Base-by-base conservation (phyloP, 179 eudicot genomes). In the Beta lomatogona region DNA sequence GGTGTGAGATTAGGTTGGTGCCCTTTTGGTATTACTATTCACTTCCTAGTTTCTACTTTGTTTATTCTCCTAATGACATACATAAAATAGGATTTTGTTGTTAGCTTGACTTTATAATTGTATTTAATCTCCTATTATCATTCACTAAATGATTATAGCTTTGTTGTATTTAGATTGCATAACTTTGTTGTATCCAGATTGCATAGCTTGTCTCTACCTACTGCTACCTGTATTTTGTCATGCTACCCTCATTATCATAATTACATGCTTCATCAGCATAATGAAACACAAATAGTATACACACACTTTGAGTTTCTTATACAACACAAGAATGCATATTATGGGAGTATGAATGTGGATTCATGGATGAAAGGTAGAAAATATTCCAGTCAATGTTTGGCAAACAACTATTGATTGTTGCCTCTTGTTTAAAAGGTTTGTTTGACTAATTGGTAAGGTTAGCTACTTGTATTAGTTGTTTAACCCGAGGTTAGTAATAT, bases 61-160 rank as follows among this genome's bases (percentile, higher is more conserved):
- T 22, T 67, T 75, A 45, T 68, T 75, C 66, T 80, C 73, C n/a
- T 16, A 63, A 70, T 74, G 13, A 22, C 77, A 44, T 72, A 78
- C 79, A 79, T 77, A 79, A 66, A 54, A 21, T 54, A 78, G 54
- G 70, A 58, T 57, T 74, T 68, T 73, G 79, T 70, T 67, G 22
- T 53, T 57, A 82, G 67, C 54, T 57, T 79, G 74, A 64, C 78
- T 76, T 41, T 25, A 60, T 82, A 73, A 65, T 73, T 82, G 36
- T 64, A 83, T 67, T 55, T 66, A 52, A 6, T 48, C 53, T 48
- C 8, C 66, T 55, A 19, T 78, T 59, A 67, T 78, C 16, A 79
- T 79, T 66, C 78, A 16, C 60, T 64, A 58, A 82, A 71, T 36
- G 66, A 71, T 82, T 66, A 63, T n/a, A 71, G 31, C 67, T 77